A percentile compares a stretch with the other conserved stretches of the same genome.
phyloP scores from a whole-genome alignment of 345 rosid species.

The Gossypium turneri region DNA sequence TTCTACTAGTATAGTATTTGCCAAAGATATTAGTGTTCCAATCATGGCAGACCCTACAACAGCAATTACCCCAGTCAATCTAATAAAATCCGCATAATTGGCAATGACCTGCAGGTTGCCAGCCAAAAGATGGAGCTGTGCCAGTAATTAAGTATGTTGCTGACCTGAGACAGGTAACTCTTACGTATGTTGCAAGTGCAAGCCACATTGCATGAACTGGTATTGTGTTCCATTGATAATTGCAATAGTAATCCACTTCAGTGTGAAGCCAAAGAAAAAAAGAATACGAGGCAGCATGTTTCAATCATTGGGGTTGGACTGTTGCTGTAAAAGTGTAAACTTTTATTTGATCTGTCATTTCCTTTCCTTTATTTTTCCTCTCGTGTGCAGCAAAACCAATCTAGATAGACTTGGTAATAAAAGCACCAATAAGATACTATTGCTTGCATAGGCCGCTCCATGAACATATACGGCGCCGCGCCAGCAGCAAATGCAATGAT shows the following conservation, averaged over 20 bases:
- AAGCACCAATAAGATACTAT: neutral
- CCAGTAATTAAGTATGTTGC: neutral
- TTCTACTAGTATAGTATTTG: neutral
- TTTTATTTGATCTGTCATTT: neutral
- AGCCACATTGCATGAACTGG: conserved; percentile 21
- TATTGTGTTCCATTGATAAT: neutral
- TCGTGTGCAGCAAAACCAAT: neutral
- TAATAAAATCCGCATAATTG: no score
- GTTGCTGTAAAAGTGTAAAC: neutral
- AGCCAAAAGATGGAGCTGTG: neutral
- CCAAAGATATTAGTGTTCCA: neutral
- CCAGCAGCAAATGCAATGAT: conserved; percentile 14
- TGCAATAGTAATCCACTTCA: neutral
- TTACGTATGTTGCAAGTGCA: conserved; percentile 27
- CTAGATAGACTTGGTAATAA: neutral
- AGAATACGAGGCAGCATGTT: neutral
- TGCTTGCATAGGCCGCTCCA: conserved; percentile 30
- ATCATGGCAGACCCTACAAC: conserved; percentile 2
- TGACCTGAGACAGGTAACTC: neutral
- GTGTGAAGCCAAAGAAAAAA: neutral
- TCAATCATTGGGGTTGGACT: conserved; percentile 2
- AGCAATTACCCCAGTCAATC: neutral
- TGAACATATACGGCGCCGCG: conserved; percentile 21
- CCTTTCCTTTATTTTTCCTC: neutral
- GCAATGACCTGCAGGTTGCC: no score